Evolutionary conservation across 306 rosid species (phyloP), one percentile per base, ranked within the genome.

Genomic region (Purshia tridentata): DNA sequence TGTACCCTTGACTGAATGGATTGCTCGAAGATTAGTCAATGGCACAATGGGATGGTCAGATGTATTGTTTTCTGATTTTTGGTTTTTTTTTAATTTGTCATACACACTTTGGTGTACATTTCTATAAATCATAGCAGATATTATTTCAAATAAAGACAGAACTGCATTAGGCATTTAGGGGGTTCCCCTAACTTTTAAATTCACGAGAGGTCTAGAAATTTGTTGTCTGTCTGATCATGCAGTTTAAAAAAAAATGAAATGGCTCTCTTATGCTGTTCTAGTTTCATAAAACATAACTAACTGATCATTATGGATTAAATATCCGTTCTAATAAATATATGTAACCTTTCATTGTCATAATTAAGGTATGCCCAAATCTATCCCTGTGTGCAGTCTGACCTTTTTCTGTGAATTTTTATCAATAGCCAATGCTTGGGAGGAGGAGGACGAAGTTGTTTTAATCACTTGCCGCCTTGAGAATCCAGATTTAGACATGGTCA

Each of bases 401-500:
- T 78, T 81, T 74, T 69, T 23, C 16, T 22, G 50, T 76, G 65
- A 45, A 75, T 42, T 12, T 10, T 35, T 65, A 23, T 69, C 7
- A 29, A 39, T 76, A 94, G 97, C 97, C 74, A 94, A 94, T 84
- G 98, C 97, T 47, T 94, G 98, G 98, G 98, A 94, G 91, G 98
- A 94, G 69, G 98, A 67, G 65, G 96, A 94, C 15, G 98, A 89
- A 76, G 84, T 94, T 80, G 96, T 94, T 84, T 57, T 94, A 77
- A 88, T 91, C 83, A 89, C 98, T 3, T 89, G 97, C 83, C 98
- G 96, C 60, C 61, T 89, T 48, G 70, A 89, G 86, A 89, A 91
- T 73, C 90, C 72, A 29, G 82, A 91, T 45, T 75, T 94, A 81
- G 97, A 91, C 83, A 56, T 79, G 84, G 88, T 88, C 62, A 74